Base-by-base conservation (phyloP, 108 stramenopile species). In the Seminavis robusta region DNA sequence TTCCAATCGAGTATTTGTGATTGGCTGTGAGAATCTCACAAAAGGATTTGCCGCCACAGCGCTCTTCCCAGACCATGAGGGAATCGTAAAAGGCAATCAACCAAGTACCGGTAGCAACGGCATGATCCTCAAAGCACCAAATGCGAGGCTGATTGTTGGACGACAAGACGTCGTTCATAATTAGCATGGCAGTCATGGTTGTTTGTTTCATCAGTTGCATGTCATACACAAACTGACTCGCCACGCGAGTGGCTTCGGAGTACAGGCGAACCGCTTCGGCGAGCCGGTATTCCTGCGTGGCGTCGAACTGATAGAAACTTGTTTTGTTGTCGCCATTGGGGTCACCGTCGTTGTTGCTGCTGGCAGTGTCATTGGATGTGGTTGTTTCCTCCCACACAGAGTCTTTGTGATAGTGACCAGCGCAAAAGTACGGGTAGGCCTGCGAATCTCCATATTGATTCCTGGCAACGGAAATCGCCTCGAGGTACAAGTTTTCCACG, bases 351-450 rank as follows among this genome's bases (percentile, higher is more conserved):
- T 45, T 1, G 11, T 40, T 40, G 55, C 10, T 45, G 37, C 4
- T 21, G 2, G 25, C 8, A 3, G 1, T 25, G 55, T 44, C 45
- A 21, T 26, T 15, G 8, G 45, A 10, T 26, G 23, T 24, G 2
- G 46, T 1, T 23, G 28, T 13, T n/a, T 13, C 32, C n/a, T 60
- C 50, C 33, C 56, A 48, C 5, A 74, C 81, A 36, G 77, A 74
- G 46, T 79, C 74, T 47, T 72, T 74, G 55, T 79, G 77, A 44
- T 76, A 82, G 38, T 82, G 81, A 19, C 71, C 77, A 21, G 70
- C 63, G 47, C 47, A 76, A 0, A 70, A 49, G 39, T 74, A 78
- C 2, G 80, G 80, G 39, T 81, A 81, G 0, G 67, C 64, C 24
- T 81, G 80, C 0, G 62, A 44, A 42, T 81, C 74, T 3, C 45